Conservation (phyloP, 2,329 filamentous ascomycete species). For the Zopfia rhizophila region DNA sequence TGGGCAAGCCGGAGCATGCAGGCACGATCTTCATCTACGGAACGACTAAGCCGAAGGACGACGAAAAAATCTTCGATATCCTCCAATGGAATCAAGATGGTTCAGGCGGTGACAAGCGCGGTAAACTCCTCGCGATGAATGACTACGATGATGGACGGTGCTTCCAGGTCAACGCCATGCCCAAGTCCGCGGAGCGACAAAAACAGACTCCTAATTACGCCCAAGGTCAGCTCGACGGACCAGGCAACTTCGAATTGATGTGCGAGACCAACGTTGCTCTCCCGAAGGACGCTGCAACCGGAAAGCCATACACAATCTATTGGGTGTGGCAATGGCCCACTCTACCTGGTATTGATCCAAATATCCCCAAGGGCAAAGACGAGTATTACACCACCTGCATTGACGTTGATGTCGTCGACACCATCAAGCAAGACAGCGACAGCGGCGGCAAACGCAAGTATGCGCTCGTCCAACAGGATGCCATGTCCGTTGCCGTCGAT, state of each 20-base stretch:
- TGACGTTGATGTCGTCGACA: constrained; percentile 61
- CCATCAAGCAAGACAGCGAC: constrained; percentile 27
- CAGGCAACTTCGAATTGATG: constrained; percentile 66
- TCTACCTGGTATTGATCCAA: constrained; percentile 47
- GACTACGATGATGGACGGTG: constrained; percentile 93
- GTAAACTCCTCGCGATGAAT: constrained; percentile 78
- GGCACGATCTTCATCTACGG: constrained; percentile 62
- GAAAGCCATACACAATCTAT: constrained; percentile 81
- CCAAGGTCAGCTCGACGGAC: constrained; percentile 58
- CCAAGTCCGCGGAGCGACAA: constrained; percentile 69
- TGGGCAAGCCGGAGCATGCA: constrained; percentile 56
- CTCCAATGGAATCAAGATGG: constrained; percentile 85
- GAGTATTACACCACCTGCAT: constrained; percentile 70
- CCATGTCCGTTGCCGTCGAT: constrained; percentile 51
- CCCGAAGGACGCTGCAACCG: constrained; percentile 70
- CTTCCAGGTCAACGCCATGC: constrained; percentile 75
- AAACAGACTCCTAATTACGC: constrained; percentile 64
- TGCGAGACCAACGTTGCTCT: constrained; percentile 86
- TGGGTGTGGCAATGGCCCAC: constrained; percentile 98
- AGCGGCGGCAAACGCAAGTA: no score
- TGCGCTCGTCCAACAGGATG: constrained; percentile 54
- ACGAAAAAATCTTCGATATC: constrained; percentile 71
- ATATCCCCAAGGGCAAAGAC: constrained; percentile 58
- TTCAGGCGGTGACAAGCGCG: constrained; percentile 81
- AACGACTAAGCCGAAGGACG: constrained; percentile 58